Evolutionary conservation across 371 early-diverging fungal species (phyloP).

Genomic region (Synchytrium microbalum): DNA sequence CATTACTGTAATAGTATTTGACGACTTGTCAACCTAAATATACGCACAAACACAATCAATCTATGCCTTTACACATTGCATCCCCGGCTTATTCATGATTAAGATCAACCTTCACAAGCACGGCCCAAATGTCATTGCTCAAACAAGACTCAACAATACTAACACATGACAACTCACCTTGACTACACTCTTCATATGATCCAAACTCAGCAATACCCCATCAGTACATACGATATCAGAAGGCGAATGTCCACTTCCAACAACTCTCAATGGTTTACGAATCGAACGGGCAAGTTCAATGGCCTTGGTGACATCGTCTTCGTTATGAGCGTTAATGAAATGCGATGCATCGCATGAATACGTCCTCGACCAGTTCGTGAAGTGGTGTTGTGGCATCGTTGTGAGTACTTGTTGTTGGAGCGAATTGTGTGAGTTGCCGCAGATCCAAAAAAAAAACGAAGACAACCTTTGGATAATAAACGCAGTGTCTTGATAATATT

Average conservation of each 20-base stretch:
- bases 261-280: constrained; percentile 50
- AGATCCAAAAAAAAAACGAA: too few species aligned
- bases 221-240: constrained; percentile 62
- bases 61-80: too few species aligned
- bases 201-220: constrained; percentile 43
- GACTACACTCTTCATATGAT: constrained; percentile 53
- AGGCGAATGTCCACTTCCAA: constrained; percentile 76
- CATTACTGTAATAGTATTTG: constrained; percentile 52
- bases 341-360: constrained; percentile 53
- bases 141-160: too few species aligned
- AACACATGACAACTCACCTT: constrained; percentile 19
- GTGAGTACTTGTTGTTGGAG: too few species aligned
- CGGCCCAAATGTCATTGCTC: too few species aligned
- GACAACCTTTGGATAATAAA: too few species aligned
- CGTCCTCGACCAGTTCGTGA: constrained; percentile 68
- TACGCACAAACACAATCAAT: too few species aligned
- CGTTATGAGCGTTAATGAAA: constrained; percentile 54
- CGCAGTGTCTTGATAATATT: too few species aligned
- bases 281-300: constrained; percentile 36
- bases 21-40: constrained; percentile 35
- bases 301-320: constrained; percentile 57
- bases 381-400: constrained; percentile 5
- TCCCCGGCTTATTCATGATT: too few species aligned
- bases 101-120: too few species aligned
- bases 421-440: too few species aligned